phyloP scores from a whole-genome alignment of 169 alveolate genomes.

The Cryptosporidium xiaoi region DNA sequence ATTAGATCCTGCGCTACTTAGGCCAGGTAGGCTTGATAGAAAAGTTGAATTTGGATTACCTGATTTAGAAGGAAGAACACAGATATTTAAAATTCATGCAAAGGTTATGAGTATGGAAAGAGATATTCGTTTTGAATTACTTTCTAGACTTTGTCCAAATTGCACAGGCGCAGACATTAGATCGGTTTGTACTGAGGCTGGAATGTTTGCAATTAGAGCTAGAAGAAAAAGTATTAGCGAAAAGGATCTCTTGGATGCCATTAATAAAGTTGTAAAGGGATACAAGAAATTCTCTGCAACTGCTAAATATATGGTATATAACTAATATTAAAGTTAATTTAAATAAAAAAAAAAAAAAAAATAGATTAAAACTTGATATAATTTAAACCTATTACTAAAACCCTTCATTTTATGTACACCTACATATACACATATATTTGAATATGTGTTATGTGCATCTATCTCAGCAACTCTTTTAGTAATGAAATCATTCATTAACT shows the following conservation, averaged over 20 bases:
- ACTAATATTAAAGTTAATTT: conserved; percentile 77
- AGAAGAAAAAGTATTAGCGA: conserved; percentile 97
- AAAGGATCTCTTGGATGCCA: conserved; percentile 95
- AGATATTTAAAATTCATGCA: conserved; percentile 97
- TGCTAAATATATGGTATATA: conserved; percentile 97
- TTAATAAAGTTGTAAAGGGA: conserved; percentile 97
- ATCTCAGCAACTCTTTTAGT: no score
- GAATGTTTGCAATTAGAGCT: conserved; percentile 99
- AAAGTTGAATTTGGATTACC: conserved; percentile 98
- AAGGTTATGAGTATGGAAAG: conserved; percentile 95
- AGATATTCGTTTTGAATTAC: conserved; percentile 95
- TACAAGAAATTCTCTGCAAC: conserved; percentile 98
- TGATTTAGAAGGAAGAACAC: conserved; percentile 96
- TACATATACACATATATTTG: no score
- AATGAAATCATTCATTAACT: no score
- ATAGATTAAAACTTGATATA: no score
- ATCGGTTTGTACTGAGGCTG: conserved; percentile 99
- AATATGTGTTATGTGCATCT: no score
- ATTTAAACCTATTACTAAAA: no score
- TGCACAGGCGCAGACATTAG: conserved; percentile 98
- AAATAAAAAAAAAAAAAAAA: no score
- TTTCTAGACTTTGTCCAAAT: conserved; percentile 97
- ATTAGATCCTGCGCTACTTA: conserved; percentile 96
- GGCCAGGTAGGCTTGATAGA: conserved; percentile 99
- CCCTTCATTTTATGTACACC: no score